A percentile compares a stretch with the other conserved stretches of the same genome.
Evolutionary conservation across 345 rosid species (phyloP).

Genomic region (Syzygium aromaticum): DNA sequence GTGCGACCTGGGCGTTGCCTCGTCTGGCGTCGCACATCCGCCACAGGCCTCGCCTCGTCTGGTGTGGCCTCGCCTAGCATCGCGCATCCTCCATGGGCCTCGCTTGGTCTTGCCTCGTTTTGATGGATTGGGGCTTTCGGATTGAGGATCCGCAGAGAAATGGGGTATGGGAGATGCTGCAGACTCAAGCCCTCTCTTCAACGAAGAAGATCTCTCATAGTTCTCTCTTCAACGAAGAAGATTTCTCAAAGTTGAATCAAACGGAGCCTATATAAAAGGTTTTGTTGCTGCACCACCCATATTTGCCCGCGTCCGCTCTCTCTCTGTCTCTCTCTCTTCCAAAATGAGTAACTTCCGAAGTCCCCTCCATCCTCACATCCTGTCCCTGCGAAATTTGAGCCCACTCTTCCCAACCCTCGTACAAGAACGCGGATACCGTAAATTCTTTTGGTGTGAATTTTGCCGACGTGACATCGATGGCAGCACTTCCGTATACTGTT

Average conservation of each 20-base stretch:
- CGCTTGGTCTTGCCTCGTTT: neutral
- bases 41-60: too few species aligned
- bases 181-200: neutral
- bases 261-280: neutral
- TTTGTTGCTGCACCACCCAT: neutral
- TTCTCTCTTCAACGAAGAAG: neutral
- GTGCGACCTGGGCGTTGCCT: neutral
- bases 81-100: too few species aligned
- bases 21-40: neutral
- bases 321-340: neutral
- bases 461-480: rapidly evolving
- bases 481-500: neutral
- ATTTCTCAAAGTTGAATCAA: too few species aligned
- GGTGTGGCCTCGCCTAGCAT: too few species aligned
- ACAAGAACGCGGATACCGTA: too few species aligned
- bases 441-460: neutral
- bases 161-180: neutral
- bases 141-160: neutral
- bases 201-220: neutral
- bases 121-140: neutral
- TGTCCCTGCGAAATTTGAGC: neutral
- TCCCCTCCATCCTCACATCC: neutral
- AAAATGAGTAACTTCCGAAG: neutral
- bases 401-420: neutral
- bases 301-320: rapidly evolving